Conservation (phyloP, 2,329 filamentous ascomycete genomes). For the Xylariaceae sp. region DNA sequence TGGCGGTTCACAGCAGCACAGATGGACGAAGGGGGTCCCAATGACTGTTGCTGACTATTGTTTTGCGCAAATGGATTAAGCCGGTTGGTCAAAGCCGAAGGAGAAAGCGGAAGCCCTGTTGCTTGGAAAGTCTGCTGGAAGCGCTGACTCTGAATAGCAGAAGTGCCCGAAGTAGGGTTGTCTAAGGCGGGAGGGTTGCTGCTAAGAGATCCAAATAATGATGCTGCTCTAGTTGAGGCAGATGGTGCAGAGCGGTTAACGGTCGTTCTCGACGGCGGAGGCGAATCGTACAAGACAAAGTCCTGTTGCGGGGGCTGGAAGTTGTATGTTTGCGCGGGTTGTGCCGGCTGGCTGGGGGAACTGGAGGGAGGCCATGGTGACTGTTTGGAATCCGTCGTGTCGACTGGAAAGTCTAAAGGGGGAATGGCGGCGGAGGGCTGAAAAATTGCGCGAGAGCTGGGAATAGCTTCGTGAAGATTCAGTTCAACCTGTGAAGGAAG, state of each 20-base stretch:
- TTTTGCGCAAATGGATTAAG: constrained; percentile 50
- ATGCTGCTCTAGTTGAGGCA: constrained; percentile 38
- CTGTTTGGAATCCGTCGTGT: constrained; percentile 73
- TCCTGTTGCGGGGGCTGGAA: constrained; percentile 58
- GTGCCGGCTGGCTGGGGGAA: constrained; percentile 58
- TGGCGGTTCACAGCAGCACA: constrained; percentile 55
- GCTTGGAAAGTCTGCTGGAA: constrained; percentile 55
- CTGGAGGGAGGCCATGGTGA: constrained; percentile 77
- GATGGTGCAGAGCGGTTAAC: constrained; percentile 41
- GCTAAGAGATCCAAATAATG: constrained; percentile 33
- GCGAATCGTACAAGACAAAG: constrained; percentile 68
- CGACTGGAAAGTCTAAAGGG: constrained; percentile 64
- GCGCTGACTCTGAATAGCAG: constrained; percentile 52
- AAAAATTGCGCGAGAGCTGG: constrained; percentile 54
- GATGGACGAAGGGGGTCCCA: constrained; percentile 58
- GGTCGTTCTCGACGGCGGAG: constrained; percentile 39
- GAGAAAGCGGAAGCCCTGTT: constrained; percentile 49
- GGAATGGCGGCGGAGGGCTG: constrained; percentile 54
- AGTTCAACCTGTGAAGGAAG: constrained; percentile 56
- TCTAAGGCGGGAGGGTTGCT: constrained; percentile 30
- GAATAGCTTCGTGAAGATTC: constrained; percentile 60
- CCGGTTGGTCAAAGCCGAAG: constrained; percentile 52
- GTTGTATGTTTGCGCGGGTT: constrained; percentile 53
- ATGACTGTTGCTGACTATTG: constrained; percentile 47
- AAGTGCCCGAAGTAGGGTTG: constrained; percentile 43